Conservation (phyloP, 345 rosid species). For the Citrus australasica region DNA sequence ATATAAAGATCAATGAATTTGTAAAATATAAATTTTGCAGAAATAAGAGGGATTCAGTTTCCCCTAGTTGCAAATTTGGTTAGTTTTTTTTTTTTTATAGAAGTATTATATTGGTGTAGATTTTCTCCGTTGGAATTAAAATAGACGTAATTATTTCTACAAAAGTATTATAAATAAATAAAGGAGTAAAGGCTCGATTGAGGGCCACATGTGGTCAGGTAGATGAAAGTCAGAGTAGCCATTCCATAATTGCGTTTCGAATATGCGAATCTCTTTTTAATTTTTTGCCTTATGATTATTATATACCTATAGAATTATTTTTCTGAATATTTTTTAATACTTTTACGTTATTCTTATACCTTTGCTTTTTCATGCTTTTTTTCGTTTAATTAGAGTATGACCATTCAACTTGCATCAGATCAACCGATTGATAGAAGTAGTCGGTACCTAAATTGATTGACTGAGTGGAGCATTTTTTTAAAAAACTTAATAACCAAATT, state of each 20-base stretch:
- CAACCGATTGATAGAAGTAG: not conserved
- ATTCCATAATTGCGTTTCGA: not conserved
- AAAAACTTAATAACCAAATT: no score
- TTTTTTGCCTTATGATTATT: not conserved
- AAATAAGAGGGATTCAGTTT: no score
- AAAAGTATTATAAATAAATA: no score
- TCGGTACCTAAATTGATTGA: not conserved
- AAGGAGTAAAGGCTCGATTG: not conserved
- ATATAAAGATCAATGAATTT: no score
- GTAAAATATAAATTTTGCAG: no score
- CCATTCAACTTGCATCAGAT: slow-evolving; percentile 8
- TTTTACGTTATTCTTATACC: not conserved
- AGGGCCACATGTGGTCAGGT: not conserved
- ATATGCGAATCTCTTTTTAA: not conserved
- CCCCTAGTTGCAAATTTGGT: no score
- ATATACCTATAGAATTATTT: no score
- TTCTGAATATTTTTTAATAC: not conserved
- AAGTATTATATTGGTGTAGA: no score
- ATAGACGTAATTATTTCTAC: no score
- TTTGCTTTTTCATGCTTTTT: not conserved
- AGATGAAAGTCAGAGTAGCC: not conserved
- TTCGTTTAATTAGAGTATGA: not conserved
- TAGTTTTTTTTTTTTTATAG: no score
- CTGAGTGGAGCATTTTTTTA: not conserved
- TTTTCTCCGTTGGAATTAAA: no score